Conservation (phyloP, 768 basidiomycete species). For the Cystobasidium tubakii region DNA sequence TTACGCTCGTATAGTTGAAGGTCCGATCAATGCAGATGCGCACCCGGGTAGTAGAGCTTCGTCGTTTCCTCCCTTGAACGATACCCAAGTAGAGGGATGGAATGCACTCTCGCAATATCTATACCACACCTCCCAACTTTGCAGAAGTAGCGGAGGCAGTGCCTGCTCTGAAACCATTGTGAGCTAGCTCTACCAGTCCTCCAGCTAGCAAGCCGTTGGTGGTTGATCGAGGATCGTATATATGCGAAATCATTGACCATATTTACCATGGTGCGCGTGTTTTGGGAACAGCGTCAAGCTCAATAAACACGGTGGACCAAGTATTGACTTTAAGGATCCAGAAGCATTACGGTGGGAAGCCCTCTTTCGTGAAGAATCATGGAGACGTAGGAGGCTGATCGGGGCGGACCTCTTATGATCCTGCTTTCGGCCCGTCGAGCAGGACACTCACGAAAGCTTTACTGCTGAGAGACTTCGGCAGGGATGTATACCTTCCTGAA, state of each 20-base stretch:
- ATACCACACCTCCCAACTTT: conserved; percentile 16
- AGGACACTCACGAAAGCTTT: conserved; percentile 67
- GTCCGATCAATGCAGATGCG: too few relatives aligned
- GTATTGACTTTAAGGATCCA: conserved; percentile 67
- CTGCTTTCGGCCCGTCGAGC: conserved; percentile 33
- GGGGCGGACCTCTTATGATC: background rate
- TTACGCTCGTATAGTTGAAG: too few relatives aligned
- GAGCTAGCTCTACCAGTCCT: background rate
- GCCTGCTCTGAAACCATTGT: conserved; percentile 22
- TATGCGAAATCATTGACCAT: background rate
- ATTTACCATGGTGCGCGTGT: background rate
- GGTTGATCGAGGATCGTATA: background rate
- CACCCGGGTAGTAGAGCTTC: too few relatives aligned
- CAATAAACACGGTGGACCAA: conserved; percentile 44
- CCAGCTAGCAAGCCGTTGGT: background rate
- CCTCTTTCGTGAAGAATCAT: too few relatives aligned
- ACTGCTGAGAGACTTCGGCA: conserved; percentile 65
- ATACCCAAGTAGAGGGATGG: conserved; percentile 53
- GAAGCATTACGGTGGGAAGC: conserved; percentile 46
- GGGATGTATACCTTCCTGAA: conserved; percentile 60
- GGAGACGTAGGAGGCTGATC: background rate
- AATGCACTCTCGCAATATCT: conserved; percentile 14
- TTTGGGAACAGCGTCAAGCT: conserved; percentile 7
- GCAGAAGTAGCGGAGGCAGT: conserved; percentile 19
- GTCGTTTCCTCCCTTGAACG: too few relatives aligned